Conservation (phyloP, 495 filamentous ascomycete genomes). For the Emericellopsis terricola region DNA sequence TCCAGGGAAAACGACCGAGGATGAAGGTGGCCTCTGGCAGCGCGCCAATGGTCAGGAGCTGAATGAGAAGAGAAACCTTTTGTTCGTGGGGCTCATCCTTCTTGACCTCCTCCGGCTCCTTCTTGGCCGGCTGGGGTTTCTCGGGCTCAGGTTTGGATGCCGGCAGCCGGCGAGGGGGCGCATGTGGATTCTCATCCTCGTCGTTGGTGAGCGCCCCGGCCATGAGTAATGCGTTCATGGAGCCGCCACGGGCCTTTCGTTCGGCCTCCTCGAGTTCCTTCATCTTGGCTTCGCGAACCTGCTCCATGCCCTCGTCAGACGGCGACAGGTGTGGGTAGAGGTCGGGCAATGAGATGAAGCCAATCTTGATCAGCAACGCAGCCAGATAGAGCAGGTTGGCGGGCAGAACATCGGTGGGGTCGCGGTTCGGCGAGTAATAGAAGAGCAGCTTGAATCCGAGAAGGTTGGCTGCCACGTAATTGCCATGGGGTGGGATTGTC, state of each 20-base stretch:
- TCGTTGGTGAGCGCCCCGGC: conserved; percentile 75
- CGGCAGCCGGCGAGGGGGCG: conserved; percentile 6
- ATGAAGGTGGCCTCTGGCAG: conserved; percentile 88
- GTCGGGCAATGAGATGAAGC: conserved; percentile 89
- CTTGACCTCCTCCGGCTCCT: conserved; percentile 28
- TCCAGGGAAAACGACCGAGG: conserved; percentile 79
- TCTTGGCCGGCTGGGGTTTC: conserved; percentile 32
- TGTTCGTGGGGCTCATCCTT: conserved; percentile 68
- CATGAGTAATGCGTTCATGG: conserved; percentile 71
- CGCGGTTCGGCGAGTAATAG: conserved; percentile 60
- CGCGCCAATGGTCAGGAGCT: conserved; percentile 78
- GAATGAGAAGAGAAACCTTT: conserved; percentile 67
- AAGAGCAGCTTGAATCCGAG: conserved; percentile 96
- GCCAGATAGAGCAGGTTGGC: conserved; percentile 83
- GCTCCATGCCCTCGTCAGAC: conserved; percentile 62
- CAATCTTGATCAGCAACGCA: conserved; percentile 86
- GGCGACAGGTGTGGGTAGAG: conserved; percentile 89
- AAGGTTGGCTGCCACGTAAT: conserved; percentile 78
- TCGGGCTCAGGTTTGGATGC: conserved; percentile 10
- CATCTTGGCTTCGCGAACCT: conserved; percentile 41
- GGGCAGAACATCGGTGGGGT: conserved; percentile 48
- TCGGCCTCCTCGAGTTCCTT: conserved; percentile 71
- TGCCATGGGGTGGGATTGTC: conserved; percentile 69
- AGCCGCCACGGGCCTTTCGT: conserved; percentile 39
- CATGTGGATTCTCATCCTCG: conserved; percentile 7